Percentiles rank a stretch among this genome's conserved stretches.
Conservation (phyloP, 1,284 basidiomycete genomes). For the Phaffia rhodozyma region DNA sequence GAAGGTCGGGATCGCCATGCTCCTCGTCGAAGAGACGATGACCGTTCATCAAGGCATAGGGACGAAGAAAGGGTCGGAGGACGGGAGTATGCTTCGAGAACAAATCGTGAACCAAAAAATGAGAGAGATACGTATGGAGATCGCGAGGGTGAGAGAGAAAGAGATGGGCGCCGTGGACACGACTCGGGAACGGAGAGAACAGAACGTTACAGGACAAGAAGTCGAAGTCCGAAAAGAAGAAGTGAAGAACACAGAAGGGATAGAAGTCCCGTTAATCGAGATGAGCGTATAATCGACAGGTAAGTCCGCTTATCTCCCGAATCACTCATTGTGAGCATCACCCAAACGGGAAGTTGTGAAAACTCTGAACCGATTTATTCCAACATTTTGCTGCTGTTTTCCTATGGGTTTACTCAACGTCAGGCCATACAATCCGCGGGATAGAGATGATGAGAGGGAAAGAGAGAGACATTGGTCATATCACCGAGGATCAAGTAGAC, state of each 20-base stretch:
- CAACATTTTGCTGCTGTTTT: not conserved
- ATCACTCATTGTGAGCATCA: not conserved
- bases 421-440: conserved; percentile 2
- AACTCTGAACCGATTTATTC: too few species aligned
- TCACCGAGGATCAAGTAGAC: too few species aligned
- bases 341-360: not conserved
- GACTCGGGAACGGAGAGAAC: not conserved
- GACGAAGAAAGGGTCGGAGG: conserved; percentile 9
- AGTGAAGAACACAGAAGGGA: not conserved
- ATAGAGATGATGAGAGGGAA: not conserved
- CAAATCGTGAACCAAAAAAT: conserved; percentile 17
- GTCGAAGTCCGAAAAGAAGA: not conserved
- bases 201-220: conserved; percentile 4
- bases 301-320: not conserved
- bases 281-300: not conserved
- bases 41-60: conserved; percentile 14
- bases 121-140: conserved; percentile 14
- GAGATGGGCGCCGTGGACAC: not conserved
- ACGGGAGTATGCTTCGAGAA: conserved; percentile 12
- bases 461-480: too few species aligned
- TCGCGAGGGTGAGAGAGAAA: conserved; percentile 1
- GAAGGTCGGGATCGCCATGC: conserved; percentile 2
- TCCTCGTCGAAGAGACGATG: not conserved
- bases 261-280: not conserved
- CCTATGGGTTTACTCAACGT: not conserved